A percentile compares a stretch with the other conserved stretches of the same genome.
Evolutionary conservation across 1,139 yeast species (phyloP).

Genomic region (Suhomyces atakaporum): DNA sequence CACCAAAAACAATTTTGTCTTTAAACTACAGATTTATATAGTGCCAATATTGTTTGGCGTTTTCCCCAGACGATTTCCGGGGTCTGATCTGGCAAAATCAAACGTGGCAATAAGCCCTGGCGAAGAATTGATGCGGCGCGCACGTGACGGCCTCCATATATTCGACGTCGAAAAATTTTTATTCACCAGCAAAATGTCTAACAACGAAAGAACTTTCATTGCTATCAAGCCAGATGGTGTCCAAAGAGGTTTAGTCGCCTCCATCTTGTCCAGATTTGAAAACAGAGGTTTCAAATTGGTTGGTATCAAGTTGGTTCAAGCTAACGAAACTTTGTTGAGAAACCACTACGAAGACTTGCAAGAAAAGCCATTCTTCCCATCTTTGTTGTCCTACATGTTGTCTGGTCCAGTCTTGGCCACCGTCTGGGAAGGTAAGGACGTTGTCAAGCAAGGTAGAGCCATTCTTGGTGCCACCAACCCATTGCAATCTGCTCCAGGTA

Average conservation of each 20-base stretch:
- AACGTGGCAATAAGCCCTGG: no score
- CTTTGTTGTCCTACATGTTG: conserved; percentile 91
- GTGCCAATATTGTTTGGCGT: no score
- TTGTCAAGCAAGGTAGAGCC: conserved; percentile 97
- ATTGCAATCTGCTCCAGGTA: conserved; percentile 94
- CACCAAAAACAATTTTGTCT: no score
- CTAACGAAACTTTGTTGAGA: conserved; percentile 85
- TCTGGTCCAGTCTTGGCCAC: conserved; percentile 99
- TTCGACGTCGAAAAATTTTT: conserved; percentile 10
- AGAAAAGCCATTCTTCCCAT: conserved; percentile 96
- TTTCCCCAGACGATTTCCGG: no score
- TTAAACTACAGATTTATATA: no score
- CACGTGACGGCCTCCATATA: conserved; percentile 4
- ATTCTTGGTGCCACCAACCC: conserved; percentile 99
- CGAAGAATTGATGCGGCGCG: no score
- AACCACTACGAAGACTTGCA: conserved; percentile 96
- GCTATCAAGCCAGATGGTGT: conserved; percentile 99
- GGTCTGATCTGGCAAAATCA: no score
- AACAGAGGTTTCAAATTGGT: conserved; percentile 97
- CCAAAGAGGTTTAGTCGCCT: conserved; percentile 95
- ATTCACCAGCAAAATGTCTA: conserved; percentile 35
- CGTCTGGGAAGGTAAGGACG: conserved; percentile 99
- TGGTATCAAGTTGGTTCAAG: conserved; percentile 87
- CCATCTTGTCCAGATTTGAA: conserved; percentile 92
- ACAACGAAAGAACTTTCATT: conserved; percentile 90